Evolutionary conservation across 345 rosid genomes (phyloP).

Genomic region (Dipteronia sinensis): DNA sequence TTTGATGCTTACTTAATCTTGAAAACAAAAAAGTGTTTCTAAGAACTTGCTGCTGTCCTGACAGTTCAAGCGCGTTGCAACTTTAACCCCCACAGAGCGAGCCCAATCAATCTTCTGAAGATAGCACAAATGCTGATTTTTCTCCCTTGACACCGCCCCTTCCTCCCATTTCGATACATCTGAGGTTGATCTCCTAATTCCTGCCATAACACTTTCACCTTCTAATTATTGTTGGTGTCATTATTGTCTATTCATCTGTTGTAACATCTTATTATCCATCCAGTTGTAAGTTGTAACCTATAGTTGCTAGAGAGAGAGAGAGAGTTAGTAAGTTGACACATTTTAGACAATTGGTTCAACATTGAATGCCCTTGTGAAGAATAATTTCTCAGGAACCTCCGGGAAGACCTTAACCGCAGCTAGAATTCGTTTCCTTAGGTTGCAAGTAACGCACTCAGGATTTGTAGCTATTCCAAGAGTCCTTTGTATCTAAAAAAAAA

Average conservation of each 20-base stretch:
- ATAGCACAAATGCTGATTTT: slow-evolving; percentile 32
- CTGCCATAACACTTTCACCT: slow-evolving; percentile 1
- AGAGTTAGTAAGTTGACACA: slow-evolving; percentile 18
- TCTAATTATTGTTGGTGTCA: neutral
- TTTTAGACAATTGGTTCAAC: slow-evolving; percentile 9
- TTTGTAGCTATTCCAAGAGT: slow-evolving; percentile 25
- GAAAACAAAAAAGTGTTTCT: neutral
- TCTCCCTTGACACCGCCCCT: slow-evolving; percentile 9
- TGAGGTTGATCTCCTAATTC: slow-evolving; percentile 22
- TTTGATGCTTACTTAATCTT: neutral
- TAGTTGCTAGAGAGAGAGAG: slow-evolving; percentile 24
- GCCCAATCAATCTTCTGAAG: slow-evolving; percentile 61
- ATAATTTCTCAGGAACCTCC: slow-evolving; percentile 21
- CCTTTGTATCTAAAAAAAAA: slow-evolving; percentile 26
- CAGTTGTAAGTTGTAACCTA: slow-evolving; percentile 30
- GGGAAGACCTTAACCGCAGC: slow-evolving; percentile 26
- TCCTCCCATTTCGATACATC: neutral
- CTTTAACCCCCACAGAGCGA: slow-evolving; percentile 53
- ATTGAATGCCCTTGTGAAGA: slow-evolving; percentile 15
- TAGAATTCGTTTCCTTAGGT: slow-evolving; percentile 22
- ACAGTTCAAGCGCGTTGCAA: slow-evolving; percentile 87
- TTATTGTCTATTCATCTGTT: slow-evolving; percentile 25
- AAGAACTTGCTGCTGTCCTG: slow-evolving; percentile 9
- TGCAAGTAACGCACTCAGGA: slow-evolving; percentile 25
- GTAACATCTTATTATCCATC: slow-evolving; percentile 30